Evolutionary conservation across 2,329 filamentous ascomycete species (phyloP).

Genomic region (Tothia fuscella): DNA sequence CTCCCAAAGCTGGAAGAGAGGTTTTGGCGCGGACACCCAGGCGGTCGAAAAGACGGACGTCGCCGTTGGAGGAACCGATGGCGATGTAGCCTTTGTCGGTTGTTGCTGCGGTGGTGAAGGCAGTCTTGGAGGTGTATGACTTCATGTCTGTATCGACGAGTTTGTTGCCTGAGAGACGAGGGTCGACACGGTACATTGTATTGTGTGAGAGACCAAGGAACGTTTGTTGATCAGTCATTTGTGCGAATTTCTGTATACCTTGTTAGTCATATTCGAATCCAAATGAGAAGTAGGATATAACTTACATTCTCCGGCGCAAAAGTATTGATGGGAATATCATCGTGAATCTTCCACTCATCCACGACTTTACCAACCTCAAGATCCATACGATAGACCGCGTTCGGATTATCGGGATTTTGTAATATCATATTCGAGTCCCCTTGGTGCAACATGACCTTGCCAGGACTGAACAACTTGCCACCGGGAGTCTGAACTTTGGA

Average conservation of each 20-base stretch:
- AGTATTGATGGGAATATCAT: slow-evolving; percentile 83
- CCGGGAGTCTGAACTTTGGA: slow-evolving; percentile 85
- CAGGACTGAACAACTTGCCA: slow-evolving; percentile 81
- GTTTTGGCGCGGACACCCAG: slow-evolving; percentile 97
- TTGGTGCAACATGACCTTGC: slow-evolving; percentile 92
- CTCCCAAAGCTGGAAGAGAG: slow-evolving; percentile 85
- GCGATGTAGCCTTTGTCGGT: slow-evolving; percentile 96
- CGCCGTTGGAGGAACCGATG: slow-evolving; percentile 94
- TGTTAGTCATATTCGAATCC: slow-evolving; percentile 16
- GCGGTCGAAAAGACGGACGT: slow-evolving; percentile 91
- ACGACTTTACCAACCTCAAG: slow-evolving; percentile 95
- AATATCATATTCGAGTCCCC: slow-evolving; percentile 84
- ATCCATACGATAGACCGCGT: slow-evolving; percentile 94
- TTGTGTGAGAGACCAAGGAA: slow-evolving; percentile 91
- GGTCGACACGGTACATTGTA: slow-evolving; percentile 86
- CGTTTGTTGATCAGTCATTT: slow-evolving; percentile 91
- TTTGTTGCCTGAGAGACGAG: slow-evolving; percentile 79
- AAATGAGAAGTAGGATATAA: slow-evolving; percentile 5
- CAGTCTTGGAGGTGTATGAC: slow-evolving; percentile 80
- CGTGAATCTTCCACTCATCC: slow-evolving; percentile 97
- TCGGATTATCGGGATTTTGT: slow-evolving; percentile 70
- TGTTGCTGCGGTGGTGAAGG: slow-evolving; percentile 87
- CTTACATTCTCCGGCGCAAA: slow-evolving; percentile 78
- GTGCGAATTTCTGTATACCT: slow-evolving; percentile 70
- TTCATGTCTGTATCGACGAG: slow-evolving; percentile 87